A percentile compares a stretch with the other conserved stretches of the same genome.
phyloP scores from a whole-genome alignment of 1,284 basidiomycete species.

The Rugosomyces carneus region DNA sequence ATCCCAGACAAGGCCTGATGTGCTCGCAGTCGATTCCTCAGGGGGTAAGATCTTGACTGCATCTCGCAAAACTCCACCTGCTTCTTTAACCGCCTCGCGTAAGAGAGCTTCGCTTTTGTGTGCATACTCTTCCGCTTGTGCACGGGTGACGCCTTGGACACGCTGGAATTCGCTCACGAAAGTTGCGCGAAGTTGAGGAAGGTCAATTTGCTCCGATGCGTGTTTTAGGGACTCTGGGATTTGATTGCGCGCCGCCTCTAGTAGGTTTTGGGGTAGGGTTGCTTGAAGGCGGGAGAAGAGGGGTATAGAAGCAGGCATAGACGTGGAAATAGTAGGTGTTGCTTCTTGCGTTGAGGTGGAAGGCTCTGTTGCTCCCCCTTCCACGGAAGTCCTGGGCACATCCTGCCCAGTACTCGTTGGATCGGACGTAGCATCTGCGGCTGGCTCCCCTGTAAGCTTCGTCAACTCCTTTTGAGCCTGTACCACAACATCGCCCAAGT shows the following conservation, averaged over 20 bases:
- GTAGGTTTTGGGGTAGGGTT: constrained; percentile 64
- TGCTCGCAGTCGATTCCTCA: constrained; percentile 37
- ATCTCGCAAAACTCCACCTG: constrained; percentile 72
- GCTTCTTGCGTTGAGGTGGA: constrained; percentile 3
- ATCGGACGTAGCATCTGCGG: constrained; percentile 14
- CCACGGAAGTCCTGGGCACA: neutral
- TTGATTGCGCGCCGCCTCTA: constrained; percentile 60
- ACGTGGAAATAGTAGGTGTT: constrained; percentile 8
- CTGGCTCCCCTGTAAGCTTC: constrained; percentile 45
- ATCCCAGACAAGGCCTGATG: constrained; percentile 62
- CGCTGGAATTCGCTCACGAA: constrained; percentile 68
- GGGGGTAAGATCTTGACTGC: constrained; percentile 89
- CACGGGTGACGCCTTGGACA: constrained; percentile 64
- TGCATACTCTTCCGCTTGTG: constrained; percentile 80
- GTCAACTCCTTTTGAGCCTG: constrained; percentile 81
- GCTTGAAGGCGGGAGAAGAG: constrained; percentile 69
- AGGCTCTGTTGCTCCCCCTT: constrained; percentile 6
- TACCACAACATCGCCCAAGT: constrained; percentile 68
- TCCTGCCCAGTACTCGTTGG: constrained; percentile 1
- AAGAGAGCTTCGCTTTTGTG: constrained; percentile 72
- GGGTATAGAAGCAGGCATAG: constrained; percentile 32
- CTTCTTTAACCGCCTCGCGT: constrained; percentile 64
- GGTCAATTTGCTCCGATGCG: constrained; percentile 57
- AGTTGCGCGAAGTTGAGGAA: constrained; percentile 58
- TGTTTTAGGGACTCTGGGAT: constrained; percentile 62